These are phyloP conservation scores for Casuarina glauca DNA, from an alignment of 306 rosid genomes.

Conservation along the genomic window DNA sequence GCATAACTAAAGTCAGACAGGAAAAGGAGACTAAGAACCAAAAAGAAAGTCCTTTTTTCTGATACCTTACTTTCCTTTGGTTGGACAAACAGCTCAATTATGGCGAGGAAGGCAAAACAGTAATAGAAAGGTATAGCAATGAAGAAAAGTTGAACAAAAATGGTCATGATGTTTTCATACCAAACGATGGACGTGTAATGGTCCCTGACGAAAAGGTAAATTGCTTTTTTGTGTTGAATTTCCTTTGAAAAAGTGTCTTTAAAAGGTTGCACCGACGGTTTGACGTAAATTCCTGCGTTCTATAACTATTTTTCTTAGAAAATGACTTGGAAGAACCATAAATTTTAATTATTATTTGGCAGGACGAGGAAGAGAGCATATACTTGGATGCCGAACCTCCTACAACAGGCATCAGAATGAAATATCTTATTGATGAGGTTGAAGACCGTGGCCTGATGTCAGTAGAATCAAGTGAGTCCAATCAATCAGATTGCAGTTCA, in stretches of 20 bases:
- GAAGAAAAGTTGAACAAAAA: conserved; percentile 34
- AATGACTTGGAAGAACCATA: not conserved
- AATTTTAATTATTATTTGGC: not conserved
- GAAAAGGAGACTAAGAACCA: not conserved
- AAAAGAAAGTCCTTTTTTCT: conserved; percentile 3
- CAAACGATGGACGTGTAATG: conserved; percentile 33
- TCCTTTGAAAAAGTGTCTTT: not conserved
- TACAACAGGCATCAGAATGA: conserved; percentile 19
- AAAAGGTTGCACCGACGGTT: not conserved
- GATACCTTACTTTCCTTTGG: not conserved
- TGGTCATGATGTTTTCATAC: conserved; percentile 14
- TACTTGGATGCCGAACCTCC: conserved; percentile 16
- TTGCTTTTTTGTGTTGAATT: not conserved
- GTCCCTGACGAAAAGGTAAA: conserved; percentile 35
- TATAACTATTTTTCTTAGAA: not conserved
- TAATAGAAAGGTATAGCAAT: conserved; percentile 21
- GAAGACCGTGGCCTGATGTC: conserved; percentile 27
- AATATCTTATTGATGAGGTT: conserved; percentile 14
- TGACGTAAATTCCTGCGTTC: not conserved
- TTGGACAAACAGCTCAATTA: conserved; percentile 45
- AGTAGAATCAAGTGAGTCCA: conserved; percentile 48
- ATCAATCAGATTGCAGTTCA: conserved; percentile 51
- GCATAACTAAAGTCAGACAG: not conserved
- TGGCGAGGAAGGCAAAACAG: conserved; percentile 33
- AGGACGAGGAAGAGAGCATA: conserved; percentile 36